Conservation (phyloP, 345 rosid genomes). For the Isatis tinctoria region DNA sequence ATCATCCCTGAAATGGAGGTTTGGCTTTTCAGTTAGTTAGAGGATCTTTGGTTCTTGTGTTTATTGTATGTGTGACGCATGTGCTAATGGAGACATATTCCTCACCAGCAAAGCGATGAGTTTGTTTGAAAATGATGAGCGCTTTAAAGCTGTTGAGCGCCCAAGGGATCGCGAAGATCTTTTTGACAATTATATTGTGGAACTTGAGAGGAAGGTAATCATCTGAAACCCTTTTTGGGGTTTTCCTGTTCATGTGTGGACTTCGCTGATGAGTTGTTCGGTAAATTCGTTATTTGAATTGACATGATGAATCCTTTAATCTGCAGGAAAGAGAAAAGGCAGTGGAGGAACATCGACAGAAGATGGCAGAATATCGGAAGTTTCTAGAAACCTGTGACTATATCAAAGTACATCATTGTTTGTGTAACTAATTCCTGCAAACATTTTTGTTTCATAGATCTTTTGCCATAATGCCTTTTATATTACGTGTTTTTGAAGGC, state of each 20-base stretch:
- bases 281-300: neutral
- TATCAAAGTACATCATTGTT: constrained; percentile 60
- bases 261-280: neutral
- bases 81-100: constrained; percentile 31
- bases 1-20: constrained; percentile 94
- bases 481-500: constrained; percentile 46
- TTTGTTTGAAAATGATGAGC: constrained; percentile 90
- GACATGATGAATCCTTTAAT: constrained; percentile 9
- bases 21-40: constrained; percentile 11
- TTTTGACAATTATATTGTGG: constrained; percentile 78
- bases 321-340: constrained; percentile 88
- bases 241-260: neutral
- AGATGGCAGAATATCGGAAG: constrained; percentile 64
- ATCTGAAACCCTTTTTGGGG: neutral
- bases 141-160: constrained; percentile 92
- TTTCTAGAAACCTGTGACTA: constrained; percentile 87
- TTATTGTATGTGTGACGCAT: neutral
- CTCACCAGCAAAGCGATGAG: constrained; percentile 73
- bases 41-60: constrained; percentile 6
- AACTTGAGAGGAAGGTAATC: constrained; percentile 91
- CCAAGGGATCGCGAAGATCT: constrained; percentile 88
- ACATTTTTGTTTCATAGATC: constrained; percentile 7
- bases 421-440: constrained; percentile 1
- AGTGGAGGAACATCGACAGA: constrained; percentile 63
- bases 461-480: constrained; percentile 21